phyloP scores from a whole-genome alignment of 2,329 filamentous ascomycete species.

The Fusarium cyanostomum region DNA sequence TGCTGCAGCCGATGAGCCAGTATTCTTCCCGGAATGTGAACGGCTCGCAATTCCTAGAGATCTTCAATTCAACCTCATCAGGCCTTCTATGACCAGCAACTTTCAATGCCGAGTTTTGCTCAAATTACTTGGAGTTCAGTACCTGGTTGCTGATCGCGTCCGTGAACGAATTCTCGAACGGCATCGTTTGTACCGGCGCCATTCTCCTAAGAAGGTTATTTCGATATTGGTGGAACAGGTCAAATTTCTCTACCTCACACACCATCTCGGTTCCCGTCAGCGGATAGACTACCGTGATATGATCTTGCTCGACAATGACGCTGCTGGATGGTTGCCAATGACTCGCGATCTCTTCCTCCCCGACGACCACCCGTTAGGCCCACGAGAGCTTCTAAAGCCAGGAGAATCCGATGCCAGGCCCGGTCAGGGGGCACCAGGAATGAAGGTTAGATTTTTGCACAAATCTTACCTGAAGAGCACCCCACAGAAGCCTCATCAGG shows the following conservation, averaged over 20 bases:
- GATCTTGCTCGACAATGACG: background rate
- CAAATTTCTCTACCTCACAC: conserved; percentile 23
- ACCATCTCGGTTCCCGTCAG: background rate
- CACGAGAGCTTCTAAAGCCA: background rate
- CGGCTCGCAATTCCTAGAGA: background rate
- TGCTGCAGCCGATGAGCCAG: background rate
- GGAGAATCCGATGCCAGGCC: too few relatives aligned
- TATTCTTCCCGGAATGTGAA: background rate
- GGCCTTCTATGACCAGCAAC: fast-evolving
- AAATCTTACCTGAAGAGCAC: fast-evolving
- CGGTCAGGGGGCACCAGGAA: background rate
- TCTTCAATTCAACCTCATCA: background rate
- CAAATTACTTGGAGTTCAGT: background rate
- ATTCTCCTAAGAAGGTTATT: too few relatives aligned
- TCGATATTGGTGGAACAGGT: too few relatives aligned
- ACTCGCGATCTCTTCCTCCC: background rate
- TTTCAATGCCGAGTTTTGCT: background rate
- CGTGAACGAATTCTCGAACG: background rate
- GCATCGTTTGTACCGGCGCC: background rate
- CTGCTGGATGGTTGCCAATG: fast-evolving
- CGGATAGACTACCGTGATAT: fast-evolving
- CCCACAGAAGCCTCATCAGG: background rate
- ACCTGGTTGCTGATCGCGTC: fast-evolving
- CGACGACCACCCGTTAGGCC: background rate
- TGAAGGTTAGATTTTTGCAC: background rate